Evolutionary conservation across 169 alveolate species (phyloP).

Genomic region (Theileria luwenshuni): DNA sequence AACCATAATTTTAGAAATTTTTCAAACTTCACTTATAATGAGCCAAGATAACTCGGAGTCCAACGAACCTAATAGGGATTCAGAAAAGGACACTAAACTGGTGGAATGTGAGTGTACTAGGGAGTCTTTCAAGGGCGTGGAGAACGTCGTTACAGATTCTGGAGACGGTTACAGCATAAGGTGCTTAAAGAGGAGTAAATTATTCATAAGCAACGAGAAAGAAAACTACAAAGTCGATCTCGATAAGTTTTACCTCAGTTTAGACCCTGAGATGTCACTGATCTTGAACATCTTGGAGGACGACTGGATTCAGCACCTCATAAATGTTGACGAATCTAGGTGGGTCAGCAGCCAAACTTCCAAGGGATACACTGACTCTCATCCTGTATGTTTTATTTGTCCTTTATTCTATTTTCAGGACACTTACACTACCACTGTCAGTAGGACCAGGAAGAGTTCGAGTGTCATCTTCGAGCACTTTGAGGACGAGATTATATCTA

Average conservation of each 20-base stretch:
- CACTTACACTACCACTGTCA: conserved; percentile 52
- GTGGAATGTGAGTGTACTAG: conserved; percentile 1
- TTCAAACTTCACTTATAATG: too few species aligned
- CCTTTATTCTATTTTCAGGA: conserved; percentile 31
- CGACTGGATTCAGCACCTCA: conserved; percentile 51
- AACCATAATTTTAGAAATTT: too few species aligned
- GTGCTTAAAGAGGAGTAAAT: conserved; percentile 34
- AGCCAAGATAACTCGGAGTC: too few species aligned
- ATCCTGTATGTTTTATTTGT: conserved; percentile 30
- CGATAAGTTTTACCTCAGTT: conserved; percentile 42
- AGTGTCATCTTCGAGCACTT: conserved; percentile 53
- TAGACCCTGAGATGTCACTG: conserved; percentile 61
- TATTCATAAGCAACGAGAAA: conserved; percentile 28
- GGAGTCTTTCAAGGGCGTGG: conserved; percentile 11
- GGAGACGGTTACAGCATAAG: conserved; percentile 36
- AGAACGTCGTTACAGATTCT: conserved; percentile 36
- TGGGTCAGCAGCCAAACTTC: conserved; percentile 68
- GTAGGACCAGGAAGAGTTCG: conserved; percentile 53
- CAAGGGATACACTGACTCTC: conserved; percentile 39
- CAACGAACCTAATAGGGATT: too few species aligned
- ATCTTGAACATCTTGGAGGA: conserved; percentile 50
- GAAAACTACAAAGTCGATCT: conserved; percentile 7
- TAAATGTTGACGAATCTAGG: conserved; percentile 30
- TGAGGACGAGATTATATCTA: conserved; percentile 47
- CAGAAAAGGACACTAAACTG: not conserved